A percentile compares a stretch with the other conserved stretches of the same genome.
These are phyloP conservation scores for Cordyceps tenuipes DNA, from an alignment of 2,329 filamentous ascomycete genomes.

Conservation along the genomic window DNA sequence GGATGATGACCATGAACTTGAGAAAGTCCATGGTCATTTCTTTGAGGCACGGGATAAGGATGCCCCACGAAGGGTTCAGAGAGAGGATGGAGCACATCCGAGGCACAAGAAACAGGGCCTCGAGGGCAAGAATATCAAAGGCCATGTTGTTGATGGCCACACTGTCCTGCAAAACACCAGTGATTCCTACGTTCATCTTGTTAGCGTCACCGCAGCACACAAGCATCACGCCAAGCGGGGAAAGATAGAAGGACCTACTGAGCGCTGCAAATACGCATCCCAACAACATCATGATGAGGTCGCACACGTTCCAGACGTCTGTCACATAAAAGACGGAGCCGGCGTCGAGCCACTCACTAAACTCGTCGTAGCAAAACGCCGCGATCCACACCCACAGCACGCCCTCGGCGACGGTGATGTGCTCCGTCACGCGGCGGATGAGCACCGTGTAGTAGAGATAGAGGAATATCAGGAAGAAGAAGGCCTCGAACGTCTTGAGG, in stretches of 20 bases:
- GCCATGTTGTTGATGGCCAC: slow-evolving; percentile 62
- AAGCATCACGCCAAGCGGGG: neutral
- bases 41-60: slow-evolving; percentile 79
- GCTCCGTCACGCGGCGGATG: slow-evolving; percentile 58
- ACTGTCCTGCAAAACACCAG: slow-evolving; percentile 40
- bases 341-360: slow-evolving; percentile 77
- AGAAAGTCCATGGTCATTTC: slow-evolving; percentile 92
- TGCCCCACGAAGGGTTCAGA: slow-evolving; percentile 84
- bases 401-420: slow-evolving; percentile 61
- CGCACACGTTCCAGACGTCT: slow-evolving; percentile 74
- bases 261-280: slow-evolving; percentile 62
- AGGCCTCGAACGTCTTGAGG: slow-evolving; percentile 73
- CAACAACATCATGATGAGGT: slow-evolving; percentile 65
- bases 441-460: slow-evolving; percentile 81
- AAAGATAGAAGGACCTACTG: slow-evolving; percentile 42
- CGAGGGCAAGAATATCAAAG: slow-evolving; percentile 82
- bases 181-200: slow-evolving; percentile 22
- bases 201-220: neutral
- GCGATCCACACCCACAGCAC: slow-evolving; percentile 79
- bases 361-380: slow-evolving; percentile 80
- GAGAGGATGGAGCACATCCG: slow-evolving; percentile 81
- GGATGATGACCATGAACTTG: slow-evolving; percentile 72
- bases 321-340: slow-evolving; percentile 78
- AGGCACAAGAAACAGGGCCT: slow-evolving; percentile 84
- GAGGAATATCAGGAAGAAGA: slow-evolving; percentile 72